phyloP scores from a whole-genome alignment of 495 filamentous ascomycete genomes.

The Xylaria sp. region DNA sequence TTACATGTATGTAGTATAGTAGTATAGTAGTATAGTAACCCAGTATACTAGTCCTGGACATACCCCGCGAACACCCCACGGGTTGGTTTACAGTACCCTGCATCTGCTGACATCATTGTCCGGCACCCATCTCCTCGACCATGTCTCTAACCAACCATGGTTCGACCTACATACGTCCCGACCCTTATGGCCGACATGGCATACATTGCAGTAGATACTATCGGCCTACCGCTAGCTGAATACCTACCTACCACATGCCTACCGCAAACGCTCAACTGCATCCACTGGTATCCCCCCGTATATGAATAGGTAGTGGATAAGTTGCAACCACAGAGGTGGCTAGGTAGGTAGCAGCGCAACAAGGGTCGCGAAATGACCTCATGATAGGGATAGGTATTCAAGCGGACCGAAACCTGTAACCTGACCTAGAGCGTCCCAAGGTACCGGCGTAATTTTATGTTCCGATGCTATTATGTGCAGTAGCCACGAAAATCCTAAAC shows the following conservation, averaged over 20 bases:
- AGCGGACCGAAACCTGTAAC: background rate
- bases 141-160: background rate
- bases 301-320: no score
- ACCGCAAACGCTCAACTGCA: conserved; percentile 8
- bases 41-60: background rate
- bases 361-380: conserved; percentile 6
- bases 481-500: background rate
- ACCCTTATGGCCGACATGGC: background rate
- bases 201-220: no score
- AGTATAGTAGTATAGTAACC: background rate
- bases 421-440: no score
- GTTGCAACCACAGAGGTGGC: no score
- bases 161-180: background rate
- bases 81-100: background rate
- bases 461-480: background rate
- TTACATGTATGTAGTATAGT: no score
- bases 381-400: conserved; percentile 12
- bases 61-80: background rate
- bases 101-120: conserved; percentile 24
- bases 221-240: background rate
- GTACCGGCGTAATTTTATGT: background rate
- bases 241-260: background rate
- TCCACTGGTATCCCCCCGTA: background rate
- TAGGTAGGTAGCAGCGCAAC: background rate
- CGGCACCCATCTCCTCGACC: background rate